A percentile compares a stretch with the other conserved stretches of the same genome.
These are phyloP conservation scores for Thuidium tamariscinum DNA, from an alignment of 225 moss, liverwort and hornwort species.

Conservation along the genomic window DNA sequence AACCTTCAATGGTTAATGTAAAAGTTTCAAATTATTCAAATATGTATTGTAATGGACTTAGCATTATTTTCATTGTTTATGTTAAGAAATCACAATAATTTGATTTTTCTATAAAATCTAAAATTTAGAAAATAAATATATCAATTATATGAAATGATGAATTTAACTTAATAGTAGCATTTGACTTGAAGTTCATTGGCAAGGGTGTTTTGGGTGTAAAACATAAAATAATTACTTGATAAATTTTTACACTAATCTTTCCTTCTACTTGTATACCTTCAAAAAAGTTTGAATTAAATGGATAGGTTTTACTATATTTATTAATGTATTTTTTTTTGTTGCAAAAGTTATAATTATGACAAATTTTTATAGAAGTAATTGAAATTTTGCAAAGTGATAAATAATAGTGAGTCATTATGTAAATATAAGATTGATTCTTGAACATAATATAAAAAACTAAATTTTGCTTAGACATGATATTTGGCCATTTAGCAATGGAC, in stretches of 20 bases:
- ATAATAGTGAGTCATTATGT: not conserved
- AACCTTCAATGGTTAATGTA: fast-evolving
- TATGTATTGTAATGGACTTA: not conserved
- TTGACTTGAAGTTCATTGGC: not conserved
- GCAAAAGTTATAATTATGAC: not conserved
- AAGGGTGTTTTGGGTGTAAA: not conserved
- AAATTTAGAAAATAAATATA: not conserved
- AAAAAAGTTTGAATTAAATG: no score
- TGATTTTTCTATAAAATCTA: not conserved
- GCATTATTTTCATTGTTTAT: not conserved
- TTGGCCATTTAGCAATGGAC: not conserved
- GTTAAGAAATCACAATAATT: no score
- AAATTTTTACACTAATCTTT: not conserved
- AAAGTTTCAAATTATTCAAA: not conserved
- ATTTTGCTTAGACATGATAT: not conserved
- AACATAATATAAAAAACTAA: not conserved
- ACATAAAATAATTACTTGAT: not conserved
- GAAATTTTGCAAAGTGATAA: not conserved
- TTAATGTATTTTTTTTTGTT: no score
- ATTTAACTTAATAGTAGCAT: not conserved
- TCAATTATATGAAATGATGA: not conserved
- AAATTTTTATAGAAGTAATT: not conserved
- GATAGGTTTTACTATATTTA: no score
- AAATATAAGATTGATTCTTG: not conserved
- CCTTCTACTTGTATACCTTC: no score